Conservation (phyloP, 179 eudicot genomes). For the Silene coronaria region DNA sequence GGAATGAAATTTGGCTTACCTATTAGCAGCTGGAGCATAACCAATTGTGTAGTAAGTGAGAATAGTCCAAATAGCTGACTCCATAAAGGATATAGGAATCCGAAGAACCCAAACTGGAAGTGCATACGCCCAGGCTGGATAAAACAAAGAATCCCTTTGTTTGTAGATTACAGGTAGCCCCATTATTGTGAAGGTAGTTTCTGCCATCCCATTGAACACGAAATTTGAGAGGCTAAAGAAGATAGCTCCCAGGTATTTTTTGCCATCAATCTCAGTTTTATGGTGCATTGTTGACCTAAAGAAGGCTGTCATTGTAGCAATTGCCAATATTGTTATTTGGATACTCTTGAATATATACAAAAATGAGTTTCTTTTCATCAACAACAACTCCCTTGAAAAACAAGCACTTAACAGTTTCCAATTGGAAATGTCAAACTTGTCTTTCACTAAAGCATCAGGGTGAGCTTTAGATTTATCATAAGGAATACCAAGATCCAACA, state of each 20-base stretch:
- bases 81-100: slow-evolving; percentile 57
- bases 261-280: slow-evolving; percentile 43
- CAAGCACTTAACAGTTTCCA: slow-evolving; percentile 59
- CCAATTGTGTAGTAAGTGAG: slow-evolving; percentile 83
- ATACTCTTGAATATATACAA: slow-evolving; percentile 62
- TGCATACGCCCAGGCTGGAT: slow-evolving; percentile 82
- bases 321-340: slow-evolving; percentile 64
- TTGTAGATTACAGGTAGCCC: slow-evolving; percentile 70
- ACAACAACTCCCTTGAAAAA: slow-evolving; percentile 71
- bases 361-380: slow-evolving; percentile 66
- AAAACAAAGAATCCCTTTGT: slow-evolving; percentile 65
- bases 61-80: slow-evolving; percentile 59
- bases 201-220: slow-evolving; percentile 78
- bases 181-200: slow-evolving; percentile 55
- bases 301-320: slow-evolving; percentile 55
- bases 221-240: slow-evolving; percentile 68
- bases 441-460: slow-evolving; percentile 59
- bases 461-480: slow-evolving; percentile 55
- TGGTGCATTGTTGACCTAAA: slow-evolving; percentile 60
- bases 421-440: slow-evolving; percentile 61
- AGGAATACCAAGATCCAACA: slow-evolving; percentile 43
- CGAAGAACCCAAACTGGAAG: slow-evolving; percentile 72
- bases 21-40: slow-evolving; percentile 58
- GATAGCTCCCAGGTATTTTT: slow-evolving; percentile 62
- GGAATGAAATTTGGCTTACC: too few relatives aligned